Base-by-base conservation (phyloP, 2,329 filamentous ascomycete genomes). In the Sarocladiaceae sp. region DNA sequence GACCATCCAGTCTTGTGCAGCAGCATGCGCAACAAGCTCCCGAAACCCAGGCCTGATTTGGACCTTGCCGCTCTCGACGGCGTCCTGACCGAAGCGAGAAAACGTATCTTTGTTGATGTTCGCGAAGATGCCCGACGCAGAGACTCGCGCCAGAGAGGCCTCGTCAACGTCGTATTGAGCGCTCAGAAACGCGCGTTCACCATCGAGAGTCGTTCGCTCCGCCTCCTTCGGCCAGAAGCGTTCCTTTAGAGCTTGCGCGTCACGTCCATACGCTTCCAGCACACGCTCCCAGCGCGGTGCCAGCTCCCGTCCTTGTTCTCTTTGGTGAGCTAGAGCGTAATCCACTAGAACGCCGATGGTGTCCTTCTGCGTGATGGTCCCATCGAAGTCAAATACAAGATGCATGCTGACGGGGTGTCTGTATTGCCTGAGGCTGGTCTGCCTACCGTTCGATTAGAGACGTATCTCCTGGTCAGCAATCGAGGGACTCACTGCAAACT, bases 381-480 rank as follows among this genome's bases (percentile, higher is more conserved):
- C 73, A 58, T 80, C 76, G 56, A 80, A 80, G 53, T 80, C 76
- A 16, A 80, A 65, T 27, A 80, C 56, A 32, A 80, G 61, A 49
- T 66, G 64, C 66, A 72, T 64, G 11, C 42, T 53, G 40, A 12
- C 18, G 21, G 5, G 10, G 21, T 13, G n/a, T 21, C 12, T 27
- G 11, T 21, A 4, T 6, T 21, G 21, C 11, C 23, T 29, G 23
- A 15, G 37, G 9, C 19, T 10, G 4, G 23, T 16, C 7, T 21
- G 29, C 18, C 37, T 41, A 18, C 23, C 18, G 9, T 27, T n/a
- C n/a, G 29, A 11, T 41, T 27, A 29, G 37, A 41, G 33, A 11
- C n/a, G n/a, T n/a, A n/a, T n/a, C n/a, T n/a, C n/a, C n/a, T n/a
- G n/a, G n/a, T n/a, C n/a, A n/a, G n/a, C n/a, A 20, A 10, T 11